Evolutionary conservation across 176 grass and related monocot genomes (phyloP), one percentile per base, ranked within the genome.

Genomic region (Areca catechu): DNA sequence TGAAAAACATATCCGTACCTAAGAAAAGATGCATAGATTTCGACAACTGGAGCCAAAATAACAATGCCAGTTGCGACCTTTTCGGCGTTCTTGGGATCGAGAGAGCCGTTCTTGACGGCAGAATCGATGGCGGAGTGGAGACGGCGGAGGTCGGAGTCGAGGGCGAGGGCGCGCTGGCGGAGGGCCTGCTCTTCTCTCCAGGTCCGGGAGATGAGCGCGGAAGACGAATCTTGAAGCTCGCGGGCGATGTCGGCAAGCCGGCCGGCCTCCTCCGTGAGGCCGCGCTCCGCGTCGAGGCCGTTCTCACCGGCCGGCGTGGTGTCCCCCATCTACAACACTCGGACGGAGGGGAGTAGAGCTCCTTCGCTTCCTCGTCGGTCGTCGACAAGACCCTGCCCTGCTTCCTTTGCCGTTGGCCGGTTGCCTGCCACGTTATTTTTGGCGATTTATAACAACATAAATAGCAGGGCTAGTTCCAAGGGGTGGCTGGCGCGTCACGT

Each of bases 151-250:
- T 21, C 19, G 53, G 53, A 54, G 18, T 54, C 53, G 19, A 54
- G 53, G 53, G 53, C 16, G 52, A 54, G n/a, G 52, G 52, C 81
- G n/a, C 87, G 77, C 74, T 82, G 83, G 27, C 92, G 83, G 23
- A 97, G 80, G 16, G 78, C 72, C 69, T 97, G 80, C 83, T 97
- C 93, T 54, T 85, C 87, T 22, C 56, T 75, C 75, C 78, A 73
- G 56, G 87, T 69, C 61, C 72, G 54, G 63, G 80, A 62, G 27
- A 85, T 68, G 74, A 85, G 72, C 57, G 72, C 53, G 20, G 86
- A 77, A 37, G 83, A 83, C 15, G 83, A 86, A 6, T 97, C 92
- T 80, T 88, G 92, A 20, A 97, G 83, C 81, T 97, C 87, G 56
- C 87, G 67, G 54, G 91, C 83, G 60, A 76, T 73, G 64, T 90